Percentiles rank a stretch among this genome's conserved stretches.
These are phyloP conservation scores for Apiospora koreana DNA, from an alignment of 2,329 filamentous ascomycete genomes.

Conservation along the genomic window DNA sequence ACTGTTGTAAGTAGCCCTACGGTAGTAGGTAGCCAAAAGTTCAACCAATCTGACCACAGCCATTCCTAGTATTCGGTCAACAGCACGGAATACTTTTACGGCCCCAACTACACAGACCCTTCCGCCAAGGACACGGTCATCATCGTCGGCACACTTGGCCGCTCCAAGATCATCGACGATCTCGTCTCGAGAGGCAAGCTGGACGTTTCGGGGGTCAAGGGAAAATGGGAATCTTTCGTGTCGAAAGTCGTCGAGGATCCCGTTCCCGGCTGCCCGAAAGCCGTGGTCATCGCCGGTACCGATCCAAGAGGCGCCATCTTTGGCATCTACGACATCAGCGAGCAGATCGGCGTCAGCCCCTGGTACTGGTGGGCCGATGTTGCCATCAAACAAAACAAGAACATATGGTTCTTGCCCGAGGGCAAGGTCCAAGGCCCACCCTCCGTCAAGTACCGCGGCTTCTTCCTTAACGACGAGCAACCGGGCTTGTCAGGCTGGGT, in stretches of 20 bases:
- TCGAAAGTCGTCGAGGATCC: slow-evolving; percentile 60
- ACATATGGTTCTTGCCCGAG: slow-evolving; percentile 56
- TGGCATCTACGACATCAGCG: slow-evolving; percentile 70
- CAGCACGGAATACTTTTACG: slow-evolving; percentile 42
- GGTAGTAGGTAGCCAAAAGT: background rate
- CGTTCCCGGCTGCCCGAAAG: slow-evolving; percentile 54
- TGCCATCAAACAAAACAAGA: slow-evolving; percentile 48
- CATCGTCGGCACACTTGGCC: slow-evolving; percentile 69
- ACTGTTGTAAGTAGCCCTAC: slow-evolving; percentile 39
- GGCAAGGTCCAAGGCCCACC: slow-evolving; percentile 60
- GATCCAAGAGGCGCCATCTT: slow-evolving; percentile 62
- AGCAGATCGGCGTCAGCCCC: slow-evolving; percentile 73
- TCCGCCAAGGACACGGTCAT: slow-evolving; percentile 54
- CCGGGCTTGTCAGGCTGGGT: slow-evolving; percentile 70
- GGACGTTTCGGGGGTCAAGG: slow-evolving; percentile 56
- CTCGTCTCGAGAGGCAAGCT: slow-evolving; percentile 58
- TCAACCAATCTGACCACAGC: background rate
- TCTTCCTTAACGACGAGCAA: slow-evolving; percentile 73
- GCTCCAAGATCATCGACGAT: slow-evolving; percentile 61
- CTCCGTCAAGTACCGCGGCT: slow-evolving; percentile 66
- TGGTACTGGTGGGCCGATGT: slow-evolving; percentile 72
- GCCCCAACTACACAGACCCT: slow-evolving; percentile 45
- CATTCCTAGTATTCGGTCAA: slow-evolving; percentile 42
- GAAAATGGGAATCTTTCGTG: slow-evolving; percentile 70
- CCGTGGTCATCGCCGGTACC: slow-evolving; percentile 68